phyloP scores from a whole-genome alignment of 495 filamentous ascomycete genomes.

The Talaromyces thailandensis region DNA sequence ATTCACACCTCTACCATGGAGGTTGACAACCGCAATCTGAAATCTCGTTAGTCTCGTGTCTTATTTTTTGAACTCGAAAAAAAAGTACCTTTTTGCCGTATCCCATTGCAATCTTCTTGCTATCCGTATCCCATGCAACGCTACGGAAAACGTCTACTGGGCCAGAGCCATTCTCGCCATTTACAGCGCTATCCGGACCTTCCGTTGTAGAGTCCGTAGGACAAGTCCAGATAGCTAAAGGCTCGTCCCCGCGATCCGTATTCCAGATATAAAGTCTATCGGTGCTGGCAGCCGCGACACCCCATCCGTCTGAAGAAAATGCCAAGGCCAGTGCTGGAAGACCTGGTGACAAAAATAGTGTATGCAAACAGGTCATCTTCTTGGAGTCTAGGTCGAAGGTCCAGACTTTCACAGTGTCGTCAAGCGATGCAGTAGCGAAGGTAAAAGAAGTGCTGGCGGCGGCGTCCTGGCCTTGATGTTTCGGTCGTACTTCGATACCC shows the following conservation, averaged over 20 bases:
- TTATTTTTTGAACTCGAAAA: neutral
- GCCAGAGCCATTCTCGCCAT: slow-evolving; percentile 32
- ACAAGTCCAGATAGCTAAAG: slow-evolving; percentile 54
- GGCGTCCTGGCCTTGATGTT: slow-evolving; percentile 15
- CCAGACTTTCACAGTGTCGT: slow-evolving; percentile 64
- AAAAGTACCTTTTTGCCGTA: slow-evolving; percentile 56
- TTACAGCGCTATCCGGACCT: slow-evolving; percentile 18
- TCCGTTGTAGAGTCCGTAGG: slow-evolving; percentile 21
- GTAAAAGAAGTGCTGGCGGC: slow-evolving; percentile 19
- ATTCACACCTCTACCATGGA: slow-evolving; percentile 20
- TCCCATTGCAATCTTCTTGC: slow-evolving; percentile 65
- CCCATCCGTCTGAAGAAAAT: slow-evolving; percentile 65
- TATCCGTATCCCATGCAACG: slow-evolving; percentile 68
- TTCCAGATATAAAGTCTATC: slow-evolving; percentile 66
- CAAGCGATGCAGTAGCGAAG: slow-evolving; percentile 40
- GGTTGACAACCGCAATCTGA: slow-evolving; percentile 36
- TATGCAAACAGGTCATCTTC: slow-evolving; percentile 47
- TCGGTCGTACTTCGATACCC: slow-evolving; percentile 32
- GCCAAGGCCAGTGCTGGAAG: slow-evolving; percentile 51
- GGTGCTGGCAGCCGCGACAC: slow-evolving; percentile 58
- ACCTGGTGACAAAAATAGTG: slow-evolving; percentile 32
- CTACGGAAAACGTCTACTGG: slow-evolving; percentile 34
- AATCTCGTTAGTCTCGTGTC: slow-evolving; percentile 7
- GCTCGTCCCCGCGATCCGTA: slow-evolving; percentile 54
- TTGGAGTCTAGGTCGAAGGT: slow-evolving; percentile 50